Evolutionary conservation across 768 basidiomycete genomes (phyloP).

Genomic region (Tulasnella sp.): DNA sequence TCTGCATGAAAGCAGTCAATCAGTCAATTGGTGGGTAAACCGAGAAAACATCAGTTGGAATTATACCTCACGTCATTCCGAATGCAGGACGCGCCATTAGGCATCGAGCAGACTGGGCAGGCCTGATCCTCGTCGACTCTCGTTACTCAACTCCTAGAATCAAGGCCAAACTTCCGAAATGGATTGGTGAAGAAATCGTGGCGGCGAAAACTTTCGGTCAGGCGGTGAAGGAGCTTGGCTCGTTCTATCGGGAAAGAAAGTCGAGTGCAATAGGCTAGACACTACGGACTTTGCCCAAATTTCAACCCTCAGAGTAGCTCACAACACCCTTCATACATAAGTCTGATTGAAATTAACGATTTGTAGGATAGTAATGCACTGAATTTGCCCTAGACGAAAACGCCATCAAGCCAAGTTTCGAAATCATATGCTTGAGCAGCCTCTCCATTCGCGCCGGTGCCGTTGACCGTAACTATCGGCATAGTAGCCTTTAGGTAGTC

Average conservation of each 20-base stretch:
- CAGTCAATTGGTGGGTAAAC: conserved; percentile 79
- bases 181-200: conserved; percentile 61
- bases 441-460: background rate
- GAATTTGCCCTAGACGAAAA: conserved; percentile 33
- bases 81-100: conserved; percentile 78
- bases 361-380: background rate
- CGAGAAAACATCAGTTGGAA: background rate
- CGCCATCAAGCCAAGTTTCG: conserved; percentile 68
- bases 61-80: background rate
- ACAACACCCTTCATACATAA: background rate
- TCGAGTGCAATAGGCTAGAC: background rate
- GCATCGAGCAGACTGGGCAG: conserved; percentile 84
- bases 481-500: conserved; percentile 76
- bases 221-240: conserved; percentile 52
- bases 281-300: background rate
- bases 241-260: conserved; percentile 52
- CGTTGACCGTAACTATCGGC: conserved; percentile 33
- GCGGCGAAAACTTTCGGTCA: conserved; percentile 59
- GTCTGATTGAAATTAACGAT: background rate
- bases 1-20: conserved; percentile 92
- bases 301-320: too few species aligned
- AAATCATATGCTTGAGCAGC: conserved; percentile 51
- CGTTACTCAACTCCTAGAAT: conserved; percentile 65
- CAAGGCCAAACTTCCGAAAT: conserved; percentile 71
- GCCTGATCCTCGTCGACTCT: conserved; percentile 73